Percentiles rank a stretch among this genome's conserved stretches.
Evolutionary conservation across 352 stramenopile species (phyloP).

Genomic region (Pythium scleroteichum): DNA sequence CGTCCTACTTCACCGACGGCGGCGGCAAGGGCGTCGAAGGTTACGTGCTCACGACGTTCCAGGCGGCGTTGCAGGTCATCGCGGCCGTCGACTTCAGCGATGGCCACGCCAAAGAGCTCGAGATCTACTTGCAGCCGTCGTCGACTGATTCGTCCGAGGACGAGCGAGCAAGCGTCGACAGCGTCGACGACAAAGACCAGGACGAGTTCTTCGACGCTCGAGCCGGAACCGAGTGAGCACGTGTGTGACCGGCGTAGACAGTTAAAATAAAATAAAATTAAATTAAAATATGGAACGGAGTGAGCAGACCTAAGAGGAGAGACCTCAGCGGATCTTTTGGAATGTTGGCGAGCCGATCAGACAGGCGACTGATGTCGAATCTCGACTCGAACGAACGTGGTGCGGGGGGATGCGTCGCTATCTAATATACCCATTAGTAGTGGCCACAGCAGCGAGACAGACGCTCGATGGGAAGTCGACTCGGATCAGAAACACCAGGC

Average conservation of each 20-base stretch:
- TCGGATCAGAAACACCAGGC: too few species aligned
- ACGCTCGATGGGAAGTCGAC: too few species aligned
- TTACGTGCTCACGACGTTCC: constrained; percentile 77
- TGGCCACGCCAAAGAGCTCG: constrained; percentile 53
- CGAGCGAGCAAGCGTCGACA: background rate
- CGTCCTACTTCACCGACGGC: constrained; percentile 75
- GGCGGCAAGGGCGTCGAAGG: constrained; percentile 75
- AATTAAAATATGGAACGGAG: too few species aligned
- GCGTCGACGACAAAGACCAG: constrained; percentile 28
- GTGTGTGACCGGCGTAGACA: too few species aligned
- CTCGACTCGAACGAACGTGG: background rate
- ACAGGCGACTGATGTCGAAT: background rate
- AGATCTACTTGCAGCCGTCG: constrained; percentile 32
- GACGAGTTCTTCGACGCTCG: constrained; percentile 60
- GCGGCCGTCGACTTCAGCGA: constrained; percentile 58
- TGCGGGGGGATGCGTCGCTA: constrained; percentile 3
- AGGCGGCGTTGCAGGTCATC: constrained; percentile 70
- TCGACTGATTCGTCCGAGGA: constrained; percentile 24
- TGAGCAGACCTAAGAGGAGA: too few species aligned
- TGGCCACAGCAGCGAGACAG: background rate
- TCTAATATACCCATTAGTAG: constrained; percentile 12
- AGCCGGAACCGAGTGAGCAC: background rate
- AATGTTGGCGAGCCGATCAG: constrained; percentile 1
- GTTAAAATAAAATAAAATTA: too few species aligned
- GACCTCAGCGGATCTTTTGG: background rate